Conservation (phyloP, 306 rosid genomes). For the Lathyrus aphaca region DNA sequence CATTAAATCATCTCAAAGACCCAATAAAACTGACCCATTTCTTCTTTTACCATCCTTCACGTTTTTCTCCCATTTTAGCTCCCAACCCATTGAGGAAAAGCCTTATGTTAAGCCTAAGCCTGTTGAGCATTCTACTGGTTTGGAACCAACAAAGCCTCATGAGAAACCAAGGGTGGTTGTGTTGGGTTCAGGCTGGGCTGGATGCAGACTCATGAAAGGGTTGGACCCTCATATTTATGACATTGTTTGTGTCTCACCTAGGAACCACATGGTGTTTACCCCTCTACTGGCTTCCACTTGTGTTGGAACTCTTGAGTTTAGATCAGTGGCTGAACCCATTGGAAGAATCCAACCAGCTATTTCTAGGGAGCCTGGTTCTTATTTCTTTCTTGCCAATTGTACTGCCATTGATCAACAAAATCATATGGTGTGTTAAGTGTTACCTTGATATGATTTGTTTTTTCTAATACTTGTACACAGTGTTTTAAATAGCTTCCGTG, state of each 20-base stretch:
- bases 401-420: constrained; percentile 55
- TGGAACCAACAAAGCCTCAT: constrained; percentile 57
- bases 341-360: constrained; percentile 86
- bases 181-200: constrained; percentile 91
- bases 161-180: constrained; percentile 93
- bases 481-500: no score
- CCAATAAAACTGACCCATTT: constrained; percentile 45
- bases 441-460: neutral
- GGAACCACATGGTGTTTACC: constrained; percentile 94
- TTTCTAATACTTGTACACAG: neutral
- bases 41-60: constrained; percentile 37
- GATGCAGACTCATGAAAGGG: constrained; percentile 78
- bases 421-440: constrained; percentile 54
- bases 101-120: constrained; percentile 39
- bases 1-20: constrained; percentile 42
- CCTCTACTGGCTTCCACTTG: constrained; percentile 93
- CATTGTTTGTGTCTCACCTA: constrained; percentile 87
- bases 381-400: constrained; percentile 89
- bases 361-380: constrained; percentile 84
- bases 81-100: constrained; percentile 41
- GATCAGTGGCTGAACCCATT: constrained; percentile 96
- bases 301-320: constrained; percentile 90
- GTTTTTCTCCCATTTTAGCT: constrained; percentile 49
- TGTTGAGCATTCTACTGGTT: constrained; percentile 40
- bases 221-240: constrained; percentile 70